phyloP scores from a whole-genome alignment of 2,329 filamentous ascomycete genomes.

The Zymoseptoria pseudotritici region DNA sequence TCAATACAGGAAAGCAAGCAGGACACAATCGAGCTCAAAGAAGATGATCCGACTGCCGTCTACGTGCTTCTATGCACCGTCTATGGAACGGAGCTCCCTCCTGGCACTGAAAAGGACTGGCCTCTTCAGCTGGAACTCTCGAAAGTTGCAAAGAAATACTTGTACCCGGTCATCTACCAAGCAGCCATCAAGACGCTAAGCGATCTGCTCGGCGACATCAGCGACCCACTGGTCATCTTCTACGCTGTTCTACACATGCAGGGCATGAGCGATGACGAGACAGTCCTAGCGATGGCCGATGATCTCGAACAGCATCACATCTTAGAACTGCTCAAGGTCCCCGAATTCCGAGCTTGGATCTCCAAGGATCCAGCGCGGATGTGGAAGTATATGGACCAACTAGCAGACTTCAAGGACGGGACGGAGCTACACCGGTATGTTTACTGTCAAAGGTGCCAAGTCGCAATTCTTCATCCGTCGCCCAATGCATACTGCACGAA shows the following conservation, averaged over 20 bases:
- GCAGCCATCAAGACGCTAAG: background rate
- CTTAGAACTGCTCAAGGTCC: background rate
- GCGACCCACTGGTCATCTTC: background rate
- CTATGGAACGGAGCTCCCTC: background rate
- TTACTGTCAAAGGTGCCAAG: too few species aligned
- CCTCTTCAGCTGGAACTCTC: background rate
- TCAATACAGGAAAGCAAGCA: background rate
- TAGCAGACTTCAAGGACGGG: too few species aligned
- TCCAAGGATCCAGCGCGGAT: background rate
- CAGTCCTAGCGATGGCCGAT: background rate
- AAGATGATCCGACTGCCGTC: conserved; percentile 9
- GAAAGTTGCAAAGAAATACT: background rate
- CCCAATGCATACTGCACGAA: too few species aligned
- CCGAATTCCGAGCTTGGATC: background rate
- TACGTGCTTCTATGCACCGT: background rate
- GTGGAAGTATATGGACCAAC: background rate
- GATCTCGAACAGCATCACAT: background rate
- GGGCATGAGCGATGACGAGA: background rate
- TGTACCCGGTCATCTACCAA: background rate
- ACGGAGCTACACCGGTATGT: too few species aligned
- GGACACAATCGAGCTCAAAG: conserved; percentile 5
- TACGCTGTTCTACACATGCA: background rate
- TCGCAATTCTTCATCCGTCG: too few species aligned
- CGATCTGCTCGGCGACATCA: background rate
- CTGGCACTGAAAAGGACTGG: background rate